These are phyloP conservation scores for Zelonia costaricensis DNA, from an alignment of 208 protist genomes.

Conservation along the genomic window DNA sequence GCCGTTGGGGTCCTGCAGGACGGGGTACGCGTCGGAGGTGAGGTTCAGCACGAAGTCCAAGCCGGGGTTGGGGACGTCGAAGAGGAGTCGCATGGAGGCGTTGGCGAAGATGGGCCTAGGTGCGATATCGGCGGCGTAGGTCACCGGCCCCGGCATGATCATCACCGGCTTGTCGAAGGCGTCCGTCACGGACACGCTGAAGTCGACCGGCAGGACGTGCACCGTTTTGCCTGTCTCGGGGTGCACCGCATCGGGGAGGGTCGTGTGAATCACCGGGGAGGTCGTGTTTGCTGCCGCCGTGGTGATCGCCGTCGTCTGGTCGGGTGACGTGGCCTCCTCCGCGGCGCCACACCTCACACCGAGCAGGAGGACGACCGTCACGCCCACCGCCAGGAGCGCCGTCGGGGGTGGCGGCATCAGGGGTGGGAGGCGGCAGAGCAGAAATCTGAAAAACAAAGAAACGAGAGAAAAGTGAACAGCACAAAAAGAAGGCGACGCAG, in stretches of 20 bases:
- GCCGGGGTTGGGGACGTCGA: constrained; percentile 28
- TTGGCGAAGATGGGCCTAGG: constrained; percentile 13
- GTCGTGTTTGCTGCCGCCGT: constrained; percentile 18
- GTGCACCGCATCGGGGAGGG: constrained; percentile 5
- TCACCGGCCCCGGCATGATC: constrained; percentile 1
- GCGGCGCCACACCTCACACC: too few species aligned
- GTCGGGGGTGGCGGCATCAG: not conserved
- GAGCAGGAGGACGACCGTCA: constrained; percentile 5
- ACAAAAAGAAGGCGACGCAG: not conserved
- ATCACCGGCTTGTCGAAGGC: constrained; percentile 8
- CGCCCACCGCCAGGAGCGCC: not conserved
- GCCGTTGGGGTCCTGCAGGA: constrained; percentile 17
- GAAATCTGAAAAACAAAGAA: not conserved
- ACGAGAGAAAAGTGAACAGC: not conserved
- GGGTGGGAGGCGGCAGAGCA: not conserved
- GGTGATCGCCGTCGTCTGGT: too few species aligned
- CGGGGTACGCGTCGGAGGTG: constrained; percentile 13
- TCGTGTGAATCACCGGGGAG: constrained; percentile 21
- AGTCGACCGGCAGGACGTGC: constrained; percentile 21
- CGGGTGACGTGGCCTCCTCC: too few species aligned
- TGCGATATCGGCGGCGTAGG: constrained; percentile 2
- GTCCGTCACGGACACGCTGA: constrained; percentile 10
- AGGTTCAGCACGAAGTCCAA: constrained; percentile 29
- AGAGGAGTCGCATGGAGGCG: constrained; percentile 14
- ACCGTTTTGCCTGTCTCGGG: constrained; percentile 9